Evolutionary conservation across 345 rosid species (phyloP), one percentile per base, ranked within the genome.

Genomic region (Sisymbrium irio): DNA sequence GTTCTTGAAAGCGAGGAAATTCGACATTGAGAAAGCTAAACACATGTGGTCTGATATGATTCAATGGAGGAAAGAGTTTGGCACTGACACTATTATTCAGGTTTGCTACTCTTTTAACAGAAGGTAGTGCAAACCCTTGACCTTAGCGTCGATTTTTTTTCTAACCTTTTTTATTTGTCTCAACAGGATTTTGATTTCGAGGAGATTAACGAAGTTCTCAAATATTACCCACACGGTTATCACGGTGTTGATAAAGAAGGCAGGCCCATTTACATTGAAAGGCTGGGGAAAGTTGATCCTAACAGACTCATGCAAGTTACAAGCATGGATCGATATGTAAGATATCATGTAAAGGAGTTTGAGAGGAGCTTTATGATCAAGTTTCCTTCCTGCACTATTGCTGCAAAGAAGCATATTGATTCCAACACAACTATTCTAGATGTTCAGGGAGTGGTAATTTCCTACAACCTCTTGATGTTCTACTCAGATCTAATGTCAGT

Each of bases 21-120:
- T 92, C 58, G 99, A 95, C 37, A 69, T 86, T 44, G 99, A 92
- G 32, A 95, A 79, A 79, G 96, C 98, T 27, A 95, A 89, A 80
- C 92, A 86, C 54, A 95, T 95, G 99, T 95, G 99, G 99, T 85
- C 98, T 40, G 99, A 95, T 57, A 92, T 92, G 99, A 84, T 95
- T 74, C 91, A 85, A 3, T 92, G 98, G 99, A 90, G 99, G 77
- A 87, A 83, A 56, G 98, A 95, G 45, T 95, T 92, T 63, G 96
- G 88, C 36, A 82, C 84, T n/a, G 98, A 92, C 75, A 85, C 92
- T 70, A 84, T 95, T 36, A 69, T 85, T 79, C 87, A 95, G 90
- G 98, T 94, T 73, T 32, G 27, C 11, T 45, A 32, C 15, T 18
- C 73, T 22, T 22, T 66, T 11, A 36, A 15, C 37, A 36, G 32